Evolutionary conservation across 108 stramenopile species (phyloP).

Genomic region (Bacterosira constricta): DNA sequence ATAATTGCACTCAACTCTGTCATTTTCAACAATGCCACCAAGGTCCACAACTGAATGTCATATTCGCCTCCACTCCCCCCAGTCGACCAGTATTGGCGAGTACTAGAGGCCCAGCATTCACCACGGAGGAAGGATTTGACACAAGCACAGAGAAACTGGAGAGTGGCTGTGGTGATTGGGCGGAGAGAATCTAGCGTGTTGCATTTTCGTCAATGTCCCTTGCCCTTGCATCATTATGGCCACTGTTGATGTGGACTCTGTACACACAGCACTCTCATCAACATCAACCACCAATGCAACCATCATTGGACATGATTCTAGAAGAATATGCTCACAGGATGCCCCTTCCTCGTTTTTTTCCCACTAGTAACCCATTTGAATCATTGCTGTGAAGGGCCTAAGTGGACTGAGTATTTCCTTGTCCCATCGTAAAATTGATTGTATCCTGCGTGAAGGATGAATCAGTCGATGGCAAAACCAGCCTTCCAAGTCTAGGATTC

Average conservation of each 20-base stretch:
- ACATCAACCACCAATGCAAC: constrained; percentile 28
- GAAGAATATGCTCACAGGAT: constrained; percentile 14
- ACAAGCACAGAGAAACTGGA: constrained; percentile 69
- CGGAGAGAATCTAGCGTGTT: constrained; percentile 10
- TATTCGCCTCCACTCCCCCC: constrained; percentile 61
- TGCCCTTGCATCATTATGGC: background rate
- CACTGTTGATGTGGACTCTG: constrained; percentile 19
- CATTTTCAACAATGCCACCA: constrained; percentile 60
- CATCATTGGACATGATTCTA: constrained; percentile 40
- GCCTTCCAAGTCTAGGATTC: constrained; percentile 37
- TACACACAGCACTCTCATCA: constrained; percentile 11
- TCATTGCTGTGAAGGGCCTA: background rate
- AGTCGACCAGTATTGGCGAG: constrained; percentile 53
- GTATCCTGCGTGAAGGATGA: constrained; percentile 9
- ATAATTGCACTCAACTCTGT: constrained; percentile 58
- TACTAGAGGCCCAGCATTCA: constrained; percentile 73
- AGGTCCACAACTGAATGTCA: constrained; percentile 62
- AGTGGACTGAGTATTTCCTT: background rate
- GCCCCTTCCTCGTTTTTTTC: background rate
- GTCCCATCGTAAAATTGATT: background rate
- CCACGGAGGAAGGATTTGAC: constrained; percentile 76
- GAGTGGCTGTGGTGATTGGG: constrained; percentile 35
- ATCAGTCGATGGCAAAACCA: background rate
- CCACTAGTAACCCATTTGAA: too few relatives aligned
- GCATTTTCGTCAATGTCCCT: constrained; percentile 4